Evolutionary conservation across 176 grass and related monocot species (phyloP), one percentile per base, ranked within the genome.

Genomic region (Bolboschoenus planiculmis): DNA sequence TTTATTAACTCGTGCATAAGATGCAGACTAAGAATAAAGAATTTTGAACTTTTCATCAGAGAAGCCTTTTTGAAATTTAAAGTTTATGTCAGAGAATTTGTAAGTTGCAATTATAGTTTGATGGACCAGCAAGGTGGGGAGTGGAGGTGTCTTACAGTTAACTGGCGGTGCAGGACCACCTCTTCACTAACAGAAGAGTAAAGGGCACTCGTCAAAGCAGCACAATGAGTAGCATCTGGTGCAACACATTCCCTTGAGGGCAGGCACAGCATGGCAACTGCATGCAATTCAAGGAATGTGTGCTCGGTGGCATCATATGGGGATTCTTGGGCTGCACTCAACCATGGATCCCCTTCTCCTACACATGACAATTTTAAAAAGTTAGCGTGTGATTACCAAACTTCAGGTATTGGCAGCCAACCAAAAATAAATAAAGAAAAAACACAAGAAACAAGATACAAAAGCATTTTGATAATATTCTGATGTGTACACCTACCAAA

Each of bases 141-240:
- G 44, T 7, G 62, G 27, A 34, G 74, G 2, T 51, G 80, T 40
- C 82, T 67, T 85, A 94, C 95, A 89, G 85, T 88, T 71, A 98
- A 85, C 54, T 87, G 71, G 8, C 92, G 95, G 77, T 91, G 87
- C 40, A 93, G 50, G n/a, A 98, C 90, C 75, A 91, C 90, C 47
- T 85, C 89, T 90, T 98, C 90, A 63, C 92, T 91, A 56, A 92
- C 82, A 83, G 84, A 89, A 61, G 90, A 93, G 83, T 98, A 98
- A 30, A 98, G 87, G 48, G 95, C 95, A 85, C 95, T 98, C 35
- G 92, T 85, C 80, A 98, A 88, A 81, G 95, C 87, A 53, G 95
- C 91, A 82, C 95, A 98, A 78, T 87, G 86, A 84, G 95, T 98
- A 77, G 92, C 92, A 91, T 98, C 95, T 44, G 92, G 95, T 51